These are phyloP conservation scores for Ceratobasidium sp. DNA, from an alignment of 1,284 basidiomycete genomes.

Conservation along the genomic window DNA sequence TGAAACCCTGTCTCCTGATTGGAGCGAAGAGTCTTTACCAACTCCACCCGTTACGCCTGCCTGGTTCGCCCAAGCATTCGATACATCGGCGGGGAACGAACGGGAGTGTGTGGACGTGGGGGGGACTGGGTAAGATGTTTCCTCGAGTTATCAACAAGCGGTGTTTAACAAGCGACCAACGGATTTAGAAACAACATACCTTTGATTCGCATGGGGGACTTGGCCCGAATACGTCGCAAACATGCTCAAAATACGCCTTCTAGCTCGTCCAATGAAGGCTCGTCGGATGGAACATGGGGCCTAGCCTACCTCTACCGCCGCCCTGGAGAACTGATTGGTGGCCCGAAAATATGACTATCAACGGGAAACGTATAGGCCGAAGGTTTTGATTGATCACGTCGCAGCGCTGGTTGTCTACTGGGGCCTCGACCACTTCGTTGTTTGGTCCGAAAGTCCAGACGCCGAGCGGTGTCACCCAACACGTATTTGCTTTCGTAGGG, in stretches of 20 bases:
- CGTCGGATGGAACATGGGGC: background rate
- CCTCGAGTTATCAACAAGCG: background rate
- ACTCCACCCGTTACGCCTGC: slow-evolving; percentile 33
- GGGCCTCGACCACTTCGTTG: too few species aligned
- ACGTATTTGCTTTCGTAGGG: background rate
- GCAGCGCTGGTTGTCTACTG: background rate
- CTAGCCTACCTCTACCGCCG: background rate
- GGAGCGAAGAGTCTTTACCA: background rate
- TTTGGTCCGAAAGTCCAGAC: too few species aligned
- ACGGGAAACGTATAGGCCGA: background rate
- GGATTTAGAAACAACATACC: background rate
- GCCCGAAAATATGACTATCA: background rate
- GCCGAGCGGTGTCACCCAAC: background rate
- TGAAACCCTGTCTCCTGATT: background rate
- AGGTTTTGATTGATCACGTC: background rate
- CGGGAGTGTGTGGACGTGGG: background rate
- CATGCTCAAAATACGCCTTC: slow-evolving; percentile 15
- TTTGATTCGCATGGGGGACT: background rate
- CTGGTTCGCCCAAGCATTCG: slow-evolving; percentile 30
- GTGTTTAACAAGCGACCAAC: background rate
- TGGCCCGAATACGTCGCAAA: slow-evolving; percentile 30
- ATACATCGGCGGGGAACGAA: background rate
- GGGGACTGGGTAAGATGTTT: background rate
- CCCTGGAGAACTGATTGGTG: slow-evolving; percentile 1
- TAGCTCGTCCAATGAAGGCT: slow-evolving; percentile 1